Percentiles rank a stretch among this genome's conserved stretches.
Conservation (phyloP, 2,329 filamentous ascomycete genomes). For the Cordyceps fumosorosea region DNA sequence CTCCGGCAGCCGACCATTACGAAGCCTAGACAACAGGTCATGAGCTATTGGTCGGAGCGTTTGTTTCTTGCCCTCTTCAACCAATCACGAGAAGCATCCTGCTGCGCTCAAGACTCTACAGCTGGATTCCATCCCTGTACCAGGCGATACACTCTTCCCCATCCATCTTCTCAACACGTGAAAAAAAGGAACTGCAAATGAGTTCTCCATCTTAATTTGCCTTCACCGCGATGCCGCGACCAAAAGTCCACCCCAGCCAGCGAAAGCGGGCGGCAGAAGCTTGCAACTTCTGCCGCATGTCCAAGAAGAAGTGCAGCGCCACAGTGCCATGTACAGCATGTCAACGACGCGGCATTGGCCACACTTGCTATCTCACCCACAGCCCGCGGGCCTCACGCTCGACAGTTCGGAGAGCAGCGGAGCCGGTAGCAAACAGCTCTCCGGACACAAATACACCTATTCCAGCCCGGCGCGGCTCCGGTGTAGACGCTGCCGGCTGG, state of each 20-base stretch:
- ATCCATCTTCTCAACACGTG: neutral
- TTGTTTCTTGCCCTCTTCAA: neutral
- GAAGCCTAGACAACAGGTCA: neutral
- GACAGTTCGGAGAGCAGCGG: neutral
- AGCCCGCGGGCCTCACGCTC: conserved; percentile 3
- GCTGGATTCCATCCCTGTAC: too few species aligned
- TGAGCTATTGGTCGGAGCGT: neutral
- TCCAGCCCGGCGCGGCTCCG: neutral
- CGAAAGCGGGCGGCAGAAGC: conserved; percentile 42
- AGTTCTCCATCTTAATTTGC: neutral
- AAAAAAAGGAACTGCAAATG: neutral
- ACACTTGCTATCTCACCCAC: conserved; percentile 3
- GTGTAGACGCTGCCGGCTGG: neutral
- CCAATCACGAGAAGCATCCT: neutral
- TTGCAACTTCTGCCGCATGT: conserved; percentile 39
- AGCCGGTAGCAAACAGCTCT: neutral
- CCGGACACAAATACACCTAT: neutral
- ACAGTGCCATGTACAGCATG: conserved; percentile 42
- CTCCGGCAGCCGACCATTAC: neutral
- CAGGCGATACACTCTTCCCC: neutral
- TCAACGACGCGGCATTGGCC: conserved; percentile 33
- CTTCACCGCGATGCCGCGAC: conserved; percentile 38
- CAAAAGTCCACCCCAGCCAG: conserved; percentile 42
- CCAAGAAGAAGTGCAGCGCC: conserved; percentile 46
- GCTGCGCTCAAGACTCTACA: neutral